These are phyloP conservation scores for Colletotrichum phormii DNA, from an alignment of 2,329 filamentous ascomycete genomes.

Conservation along the genomic window DNA sequence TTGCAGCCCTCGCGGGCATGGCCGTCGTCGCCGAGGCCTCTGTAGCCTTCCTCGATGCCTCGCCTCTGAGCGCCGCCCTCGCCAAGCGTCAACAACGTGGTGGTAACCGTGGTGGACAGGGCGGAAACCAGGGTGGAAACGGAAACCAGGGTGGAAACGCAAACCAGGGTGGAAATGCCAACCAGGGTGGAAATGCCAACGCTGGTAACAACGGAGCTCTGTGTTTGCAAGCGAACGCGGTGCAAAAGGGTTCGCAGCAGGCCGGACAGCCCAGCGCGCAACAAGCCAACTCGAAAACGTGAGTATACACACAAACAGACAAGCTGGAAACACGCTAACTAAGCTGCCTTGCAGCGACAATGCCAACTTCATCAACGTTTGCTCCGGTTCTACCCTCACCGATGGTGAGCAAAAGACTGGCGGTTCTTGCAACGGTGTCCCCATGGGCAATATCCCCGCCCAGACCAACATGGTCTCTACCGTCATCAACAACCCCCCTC, in stretches of 20 bases:
- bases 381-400: slow-evolving; percentile 64
- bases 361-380: slow-evolving; percentile 75
- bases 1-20: slow-evolving; percentile 60
- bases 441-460: slow-evolving; percentile 71
- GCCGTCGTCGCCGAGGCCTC: slow-evolving; percentile 58
- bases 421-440: slow-evolving; percentile 74
- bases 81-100: slow-evolving; percentile 53
- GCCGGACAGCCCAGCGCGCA: slow-evolving; percentile 60
- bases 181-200: slow-evolving; percentile 33
- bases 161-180: slow-evolving; percentile 39
- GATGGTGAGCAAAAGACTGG: slow-evolving; percentile 68
- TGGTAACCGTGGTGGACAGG: slow-evolving; percentile 35
- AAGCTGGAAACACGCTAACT: neutral
- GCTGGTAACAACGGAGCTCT: slow-evolving; percentile 36
- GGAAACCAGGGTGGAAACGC: slow-evolving; percentile 37
- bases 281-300: slow-evolving; percentile 65
- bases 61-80: slow-evolving; percentile 51
- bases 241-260: slow-evolving; percentile 62
- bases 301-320: slow-evolving; percentile 41
- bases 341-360: slow-evolving; percentile 55
- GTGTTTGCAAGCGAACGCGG: slow-evolving; percentile 43
- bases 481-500: slow-evolving; percentile 64
- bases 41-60: slow-evolving; percentile 49
- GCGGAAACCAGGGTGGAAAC: slow-evolving; percentile 39
- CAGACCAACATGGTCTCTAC: slow-evolving; percentile 67